Evolutionary conservation across 371 early-diverging fungal species (phyloP).

Genomic region (Dinochytrium kinnereticum): DNA sequence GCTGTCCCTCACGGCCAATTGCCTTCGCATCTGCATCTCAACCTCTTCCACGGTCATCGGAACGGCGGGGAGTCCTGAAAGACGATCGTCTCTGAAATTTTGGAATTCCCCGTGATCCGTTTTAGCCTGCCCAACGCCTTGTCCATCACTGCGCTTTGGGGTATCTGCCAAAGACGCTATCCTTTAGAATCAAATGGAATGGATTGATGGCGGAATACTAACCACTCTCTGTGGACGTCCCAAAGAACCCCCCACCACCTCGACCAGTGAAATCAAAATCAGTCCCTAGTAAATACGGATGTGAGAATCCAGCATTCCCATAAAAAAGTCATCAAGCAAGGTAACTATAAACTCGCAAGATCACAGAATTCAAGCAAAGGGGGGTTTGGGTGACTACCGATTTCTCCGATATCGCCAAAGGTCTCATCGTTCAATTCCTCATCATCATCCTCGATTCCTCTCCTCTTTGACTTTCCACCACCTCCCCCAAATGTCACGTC

Average conservation of each 20-base stretch:
- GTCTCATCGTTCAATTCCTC: slow-evolving; percentile 87
- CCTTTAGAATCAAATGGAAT: not conserved
- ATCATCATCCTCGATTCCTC: slow-evolving; percentile 71
- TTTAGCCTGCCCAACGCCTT: too few relatives aligned
- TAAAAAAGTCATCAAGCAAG: not conserved
- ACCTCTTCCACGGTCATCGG: slow-evolving; percentile 54
- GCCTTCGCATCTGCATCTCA: slow-evolving; percentile 50
- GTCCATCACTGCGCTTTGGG: slow-evolving; percentile 20
- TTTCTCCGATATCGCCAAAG: slow-evolving; percentile 68
- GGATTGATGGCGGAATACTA: too few relatives aligned
- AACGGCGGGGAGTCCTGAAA: slow-evolving; percentile 22
- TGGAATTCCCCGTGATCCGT: slow-evolving; percentile 4
- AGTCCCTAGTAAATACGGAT: slow-evolving; percentile 10
- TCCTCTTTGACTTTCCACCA: not conserved
- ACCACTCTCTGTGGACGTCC: not conserved
- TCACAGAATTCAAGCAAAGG: too few relatives aligned
- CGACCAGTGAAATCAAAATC: slow-evolving; percentile 47
- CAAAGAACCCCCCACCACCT: slow-evolving; percentile 8
- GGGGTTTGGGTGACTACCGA: slow-evolving; percentile 41
- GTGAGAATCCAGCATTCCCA: not conserved
- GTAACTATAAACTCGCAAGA: too few relatives aligned
- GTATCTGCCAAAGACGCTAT: not conserved
- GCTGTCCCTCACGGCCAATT: not conserved
- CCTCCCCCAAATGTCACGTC: slow-evolving; percentile 5
- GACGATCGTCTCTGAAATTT: not conserved